phyloP scores from a whole-genome alignment of 2,329 filamentous ascomycete genomes.

The Penicillium sp. region DNA sequence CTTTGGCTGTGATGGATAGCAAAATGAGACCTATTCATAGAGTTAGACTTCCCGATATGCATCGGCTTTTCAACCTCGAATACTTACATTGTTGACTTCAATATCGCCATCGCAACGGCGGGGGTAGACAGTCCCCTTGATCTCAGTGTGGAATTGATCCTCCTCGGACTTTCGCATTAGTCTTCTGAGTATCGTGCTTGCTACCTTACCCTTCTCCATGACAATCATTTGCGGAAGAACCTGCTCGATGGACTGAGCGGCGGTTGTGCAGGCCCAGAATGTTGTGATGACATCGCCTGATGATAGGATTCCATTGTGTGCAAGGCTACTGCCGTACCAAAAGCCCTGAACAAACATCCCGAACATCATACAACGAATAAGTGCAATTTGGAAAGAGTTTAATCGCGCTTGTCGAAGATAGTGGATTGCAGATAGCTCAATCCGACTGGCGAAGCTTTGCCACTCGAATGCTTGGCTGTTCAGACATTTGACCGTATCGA shows the following conservation, averaged over 20 bases:
- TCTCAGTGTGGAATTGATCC: constrained; percentile 22
- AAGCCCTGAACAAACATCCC: constrained; percentile 85
- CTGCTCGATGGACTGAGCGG: constrained; percentile 72
- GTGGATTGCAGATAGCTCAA: constrained; percentile 59
- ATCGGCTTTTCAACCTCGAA: not conserved
- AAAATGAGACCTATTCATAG: constrained; percentile 67
- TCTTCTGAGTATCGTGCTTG: constrained; percentile 63
- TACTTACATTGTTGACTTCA: constrained; percentile 63
- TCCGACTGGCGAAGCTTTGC: constrained; percentile 61
- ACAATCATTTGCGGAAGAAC: constrained; percentile 76
- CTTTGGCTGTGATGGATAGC: constrained; percentile 71
- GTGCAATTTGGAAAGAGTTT: constrained; percentile 71
- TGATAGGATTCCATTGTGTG: constrained; percentile 58
- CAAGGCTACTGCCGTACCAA: constrained; percentile 77
- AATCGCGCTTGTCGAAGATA: constrained; percentile 70
- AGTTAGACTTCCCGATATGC: not conserved
- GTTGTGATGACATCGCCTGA: constrained; percentile 75
- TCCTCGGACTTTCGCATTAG: constrained; percentile 39
- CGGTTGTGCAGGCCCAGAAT: constrained; percentile 79
- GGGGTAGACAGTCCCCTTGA: constrained; percentile 34
- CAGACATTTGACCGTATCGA: constrained; percentile 85
- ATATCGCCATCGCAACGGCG: constrained; percentile 65
- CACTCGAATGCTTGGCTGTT: constrained; percentile 73
- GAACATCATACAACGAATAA: constrained; percentile 72
- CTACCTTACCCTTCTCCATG: constrained; percentile 75